Evolutionary conservation across 257 asterid species (phyloP).

Genomic region (Cynanchum wilfordii): DNA sequence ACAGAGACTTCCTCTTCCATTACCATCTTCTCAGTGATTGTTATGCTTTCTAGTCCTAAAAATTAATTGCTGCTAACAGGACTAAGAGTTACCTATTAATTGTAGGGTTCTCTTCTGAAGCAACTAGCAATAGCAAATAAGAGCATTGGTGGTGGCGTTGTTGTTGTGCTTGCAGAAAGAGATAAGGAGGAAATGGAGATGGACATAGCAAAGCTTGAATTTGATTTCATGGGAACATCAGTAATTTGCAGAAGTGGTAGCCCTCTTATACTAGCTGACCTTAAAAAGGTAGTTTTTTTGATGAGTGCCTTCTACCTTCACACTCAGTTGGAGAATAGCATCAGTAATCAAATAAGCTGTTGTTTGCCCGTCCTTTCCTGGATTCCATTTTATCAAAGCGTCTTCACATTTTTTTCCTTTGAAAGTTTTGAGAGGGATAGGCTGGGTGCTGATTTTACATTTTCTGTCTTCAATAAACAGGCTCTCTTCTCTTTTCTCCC

Average conservation of each 20-base stretch:
- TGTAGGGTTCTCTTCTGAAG: constrained; percentile 92
- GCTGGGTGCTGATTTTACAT: neutral
- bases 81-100: constrained; percentile 19
- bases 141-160: constrained; percentile 93
- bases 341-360: neutral
- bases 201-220: constrained; percentile 89
- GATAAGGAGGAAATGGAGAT: constrained; percentile 99
- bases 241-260: constrained; percentile 97
- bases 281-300: constrained; percentile 58
- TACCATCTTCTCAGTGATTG: neutral
- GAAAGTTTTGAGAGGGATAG: neutral
- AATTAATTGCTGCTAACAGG: neutral
- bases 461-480: neutral
- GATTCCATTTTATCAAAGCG: neutral
- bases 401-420: neutral
- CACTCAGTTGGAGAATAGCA: neutral
- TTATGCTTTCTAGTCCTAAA: neutral
- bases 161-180: constrained; percentile 97
- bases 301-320: neutral
- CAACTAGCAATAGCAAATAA: constrained; percentile 95
- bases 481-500: neutral
- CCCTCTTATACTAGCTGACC: constrained; percentile 94
- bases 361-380: neutral
- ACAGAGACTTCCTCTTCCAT: neutral
- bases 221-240: constrained; percentile 92